Conservation (phyloP, 257 asterid species). For the Przewalskia tangutica region DNA sequence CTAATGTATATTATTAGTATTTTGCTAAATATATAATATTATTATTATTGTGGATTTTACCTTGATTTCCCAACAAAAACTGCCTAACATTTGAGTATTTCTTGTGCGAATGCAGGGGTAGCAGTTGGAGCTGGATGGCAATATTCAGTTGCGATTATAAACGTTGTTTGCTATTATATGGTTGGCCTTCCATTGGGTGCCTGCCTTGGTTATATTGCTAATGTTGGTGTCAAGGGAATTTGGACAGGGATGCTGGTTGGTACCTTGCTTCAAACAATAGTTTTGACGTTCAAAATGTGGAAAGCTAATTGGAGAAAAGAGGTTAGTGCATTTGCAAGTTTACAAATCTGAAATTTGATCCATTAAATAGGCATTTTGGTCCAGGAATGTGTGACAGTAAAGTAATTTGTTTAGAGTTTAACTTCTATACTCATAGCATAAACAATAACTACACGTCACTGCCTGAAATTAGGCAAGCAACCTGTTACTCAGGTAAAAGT, state of each 20-base stretch:
- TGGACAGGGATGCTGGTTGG: conserved; percentile 82
- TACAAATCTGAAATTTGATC: not conserved
- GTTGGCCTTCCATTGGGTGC: conserved; percentile 84
- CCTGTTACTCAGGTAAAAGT: not conserved
- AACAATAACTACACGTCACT: no score
- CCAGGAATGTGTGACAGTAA: no score
- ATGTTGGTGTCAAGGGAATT: conserved; percentile 59
- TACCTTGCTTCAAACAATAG: conserved; percentile 51
- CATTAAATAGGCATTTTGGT: not conserved
- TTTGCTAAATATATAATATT: no score
- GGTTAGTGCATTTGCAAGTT: conserved; percentile 20
- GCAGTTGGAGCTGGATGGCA: conserved; percentile 99
- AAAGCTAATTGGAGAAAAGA: conserved; percentile 58
- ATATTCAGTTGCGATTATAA: conserved; percentile 54
- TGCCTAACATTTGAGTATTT: not conserved
- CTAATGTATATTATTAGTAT: no score
- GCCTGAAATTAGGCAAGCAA: no score
- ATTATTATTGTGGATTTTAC: no score
- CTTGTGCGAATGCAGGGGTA: conserved; percentile 44
- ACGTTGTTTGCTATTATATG: conserved; percentile 42
- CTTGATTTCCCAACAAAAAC: no score
- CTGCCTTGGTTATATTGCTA: conserved; percentile 51
- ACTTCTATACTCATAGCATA: not conserved
- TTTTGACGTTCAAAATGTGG: conserved; percentile 24
- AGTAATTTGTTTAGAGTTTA: not conserved